phyloP scores from a whole-genome alignment of 73 alveolate species.

The Durusdinium trenchii region DNA sequence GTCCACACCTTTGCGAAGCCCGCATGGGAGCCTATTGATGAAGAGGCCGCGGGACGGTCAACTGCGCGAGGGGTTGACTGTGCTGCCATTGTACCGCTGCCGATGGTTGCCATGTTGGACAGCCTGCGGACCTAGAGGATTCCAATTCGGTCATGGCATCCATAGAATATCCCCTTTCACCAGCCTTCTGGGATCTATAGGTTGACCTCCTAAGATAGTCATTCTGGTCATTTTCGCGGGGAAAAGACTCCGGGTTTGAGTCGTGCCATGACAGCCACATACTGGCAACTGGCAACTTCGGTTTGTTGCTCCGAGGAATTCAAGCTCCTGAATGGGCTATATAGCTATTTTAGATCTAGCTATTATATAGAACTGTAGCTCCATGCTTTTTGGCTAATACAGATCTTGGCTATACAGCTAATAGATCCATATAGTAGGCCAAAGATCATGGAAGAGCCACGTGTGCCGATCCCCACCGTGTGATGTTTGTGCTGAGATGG shows the following conservation, averaged over 20 bases:
- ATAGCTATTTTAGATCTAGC: too few species aligned
- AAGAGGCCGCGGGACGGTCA: slow-evolving; percentile 2
- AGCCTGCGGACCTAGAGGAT: neutral
- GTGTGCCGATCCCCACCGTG: neutral
- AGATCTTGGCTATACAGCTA: neutral
- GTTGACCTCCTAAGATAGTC: neutral
- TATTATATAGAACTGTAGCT: neutral
- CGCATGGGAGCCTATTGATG: slow-evolving; percentile 90
- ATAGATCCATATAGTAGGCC: neutral
- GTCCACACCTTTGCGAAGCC: neutral
- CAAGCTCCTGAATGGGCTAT: too few species aligned
- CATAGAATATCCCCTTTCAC: neutral
- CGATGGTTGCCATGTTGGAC: neutral
- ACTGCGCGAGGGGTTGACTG: neutral
- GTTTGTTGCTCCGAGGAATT: too few species aligned
- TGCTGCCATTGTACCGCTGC: neutral
- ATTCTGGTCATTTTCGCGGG: too few species aligned
- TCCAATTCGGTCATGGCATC: neutral
- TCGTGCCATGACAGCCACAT: too few species aligned
- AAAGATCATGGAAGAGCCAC: neutral
- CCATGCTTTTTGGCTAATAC: neutral
- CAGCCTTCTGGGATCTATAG: neutral
- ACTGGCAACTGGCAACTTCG: too few species aligned
- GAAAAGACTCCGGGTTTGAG: too few species aligned
- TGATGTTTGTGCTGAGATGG: slow-evolving; percentile 17